phyloP scores from a whole-genome alignment of 2,329 filamentous ascomycete species.

The Alternaria arborescens region DNA sequence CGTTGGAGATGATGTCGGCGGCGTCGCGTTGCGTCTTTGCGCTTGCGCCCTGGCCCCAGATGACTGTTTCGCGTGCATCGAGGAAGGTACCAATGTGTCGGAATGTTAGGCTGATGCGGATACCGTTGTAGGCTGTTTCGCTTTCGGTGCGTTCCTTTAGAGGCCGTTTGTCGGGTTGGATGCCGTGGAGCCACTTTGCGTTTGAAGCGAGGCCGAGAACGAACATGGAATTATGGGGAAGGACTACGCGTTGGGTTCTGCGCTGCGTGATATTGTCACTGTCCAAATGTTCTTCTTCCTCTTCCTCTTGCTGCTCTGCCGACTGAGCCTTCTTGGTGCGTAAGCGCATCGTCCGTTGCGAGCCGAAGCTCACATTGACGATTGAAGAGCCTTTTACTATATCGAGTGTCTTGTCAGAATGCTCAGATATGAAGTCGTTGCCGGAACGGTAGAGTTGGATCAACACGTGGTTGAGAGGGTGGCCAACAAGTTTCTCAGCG shows the following conservation, averaged over 20 bases:
- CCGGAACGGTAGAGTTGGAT: slow-evolving; percentile 94
- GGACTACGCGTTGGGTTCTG: slow-evolving; percentile 69
- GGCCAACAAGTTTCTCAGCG: slow-evolving; percentile 77
- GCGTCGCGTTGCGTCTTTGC: slow-evolving; percentile 71
- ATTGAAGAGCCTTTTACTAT: slow-evolving; percentile 83
- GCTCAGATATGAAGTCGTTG: slow-evolving; percentile 91
- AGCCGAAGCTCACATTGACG: slow-evolving; percentile 92
- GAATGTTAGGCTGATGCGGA: slow-evolving; percentile 92
- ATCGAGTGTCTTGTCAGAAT: slow-evolving; percentile 96
- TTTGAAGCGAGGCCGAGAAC: slow-evolving; percentile 84
- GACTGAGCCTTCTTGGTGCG: slow-evolving; percentile 73
- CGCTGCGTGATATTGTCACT: slow-evolving; percentile 47
- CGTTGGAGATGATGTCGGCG: slow-evolving; percentile 72
- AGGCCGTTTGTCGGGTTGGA: slow-evolving; percentile 83
- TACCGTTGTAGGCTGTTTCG: slow-evolving; percentile 76
- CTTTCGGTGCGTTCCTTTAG: slow-evolving; percentile 70
- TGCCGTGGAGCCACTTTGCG: slow-evolving; percentile 88
- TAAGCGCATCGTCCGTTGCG: slow-evolving; percentile 87
- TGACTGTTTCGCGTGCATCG: slow-evolving; percentile 67
- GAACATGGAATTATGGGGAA: slow-evolving; percentile 91
- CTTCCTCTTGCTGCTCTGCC: slow-evolving; percentile 16
- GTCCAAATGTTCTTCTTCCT: slow-evolving; percentile 28
- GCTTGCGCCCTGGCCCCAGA: slow-evolving; percentile 93
- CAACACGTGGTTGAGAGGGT: slow-evolving; percentile 86
- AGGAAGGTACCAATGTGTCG: slow-evolving; percentile 88